A percentile compares a stretch with the other conserved stretches of the same genome.
These are phyloP conservation scores for Colletotrichum lini DNA, from an alignment of 2,329 filamentous ascomycete species.

Conservation along the genomic window DNA sequence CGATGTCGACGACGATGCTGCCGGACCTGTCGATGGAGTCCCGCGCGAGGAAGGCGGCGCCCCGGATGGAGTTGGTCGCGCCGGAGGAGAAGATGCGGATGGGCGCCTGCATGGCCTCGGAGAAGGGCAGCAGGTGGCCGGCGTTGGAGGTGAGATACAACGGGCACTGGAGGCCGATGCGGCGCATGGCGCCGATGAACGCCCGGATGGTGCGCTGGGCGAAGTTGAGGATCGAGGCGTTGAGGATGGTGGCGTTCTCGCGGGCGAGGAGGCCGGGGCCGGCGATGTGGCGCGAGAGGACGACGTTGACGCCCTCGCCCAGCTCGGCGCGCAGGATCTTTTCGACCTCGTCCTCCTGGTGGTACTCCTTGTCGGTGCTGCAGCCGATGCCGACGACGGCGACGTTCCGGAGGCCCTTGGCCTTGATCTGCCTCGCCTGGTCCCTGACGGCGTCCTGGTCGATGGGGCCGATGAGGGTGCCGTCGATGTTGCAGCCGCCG, in stretches of 20 bases:
- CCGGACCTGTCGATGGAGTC: conserved; percentile 33
- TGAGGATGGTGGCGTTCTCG: conserved; percentile 68
- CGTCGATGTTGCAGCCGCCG: conserved; percentile 45
- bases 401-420: conserved; percentile 55
- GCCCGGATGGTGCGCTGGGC: conserved; percentile 61
- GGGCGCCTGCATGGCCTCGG: conserved; percentile 45
- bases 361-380: conserved; percentile 67
- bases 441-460: conserved; percentile 36
- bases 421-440: conserved; percentile 44
- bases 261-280: conserved; percentile 60
- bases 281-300: conserved; percentile 52
- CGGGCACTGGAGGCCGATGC: conserved; percentile 54
- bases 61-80: conserved; percentile 46
- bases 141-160: conserved; percentile 67
- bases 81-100: conserved; percentile 46
- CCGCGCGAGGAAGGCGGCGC: conserved; percentile 43
- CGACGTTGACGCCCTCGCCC: conserved; percentile 44
- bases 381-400: conserved; percentile 72
- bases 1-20: conserved; percentile 45
- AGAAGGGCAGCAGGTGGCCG: conserved; percentile 50
- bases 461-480: conserved; percentile 42
- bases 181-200: conserved; percentile 61
- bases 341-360: conserved; percentile 66
- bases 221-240: conserved; percentile 64
- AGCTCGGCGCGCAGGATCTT: conserved; percentile 63